Percentiles rank a stretch among this genome's conserved stretches.
These are phyloP conservation scores for Microthlaspi erraticum DNA, from an alignment of 345 rosid genomes.

Conservation along the genomic window DNA sequence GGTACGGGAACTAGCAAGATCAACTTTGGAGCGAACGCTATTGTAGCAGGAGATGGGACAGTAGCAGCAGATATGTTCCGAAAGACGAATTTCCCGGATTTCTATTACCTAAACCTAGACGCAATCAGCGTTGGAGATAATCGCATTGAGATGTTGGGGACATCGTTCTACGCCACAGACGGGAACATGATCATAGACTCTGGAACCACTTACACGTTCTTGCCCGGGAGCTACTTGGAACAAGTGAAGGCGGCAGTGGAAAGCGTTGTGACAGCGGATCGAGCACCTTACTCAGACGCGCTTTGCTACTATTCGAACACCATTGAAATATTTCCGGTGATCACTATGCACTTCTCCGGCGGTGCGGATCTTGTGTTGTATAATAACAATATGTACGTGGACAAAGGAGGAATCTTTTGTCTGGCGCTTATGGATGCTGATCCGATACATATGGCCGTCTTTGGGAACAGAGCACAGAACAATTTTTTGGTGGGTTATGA, in stretches of 20 bases:
- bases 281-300: neutral
- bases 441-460: neutral
- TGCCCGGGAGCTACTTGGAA: slow-evolving; percentile 15
- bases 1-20: slow-evolving; percentile 29
- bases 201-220: slow-evolving; percentile 7
- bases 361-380: slow-evolving; percentile 24
- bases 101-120: slow-evolving; percentile 31
- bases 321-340: neutral
- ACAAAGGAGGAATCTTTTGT: neutral
- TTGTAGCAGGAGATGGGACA: slow-evolving; percentile 18
- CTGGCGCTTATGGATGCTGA: neutral
- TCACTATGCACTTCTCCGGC: slow-evolving; percentile 9
- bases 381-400: neutral
- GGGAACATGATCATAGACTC: slow-evolving; percentile 27
- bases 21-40: slow-evolving; percentile 6
- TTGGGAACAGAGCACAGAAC: slow-evolving; percentile 32
- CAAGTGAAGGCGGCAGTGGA: slow-evolving; percentile 14
- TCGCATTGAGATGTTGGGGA: slow-evolving; percentile 25
- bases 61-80: slow-evolving; percentile 10
- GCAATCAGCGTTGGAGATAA: slow-evolving; percentile 13
- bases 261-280: neutral
- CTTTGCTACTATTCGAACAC: slow-evolving; percentile 1
- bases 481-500: slow-evolving; percentile 32
- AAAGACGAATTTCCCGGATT: neutral
- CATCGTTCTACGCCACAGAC: slow-evolving; percentile 13